Conservation (phyloP, 495 filamentous ascomycete genomes). For the Schizothecium vesticola region DNA sequence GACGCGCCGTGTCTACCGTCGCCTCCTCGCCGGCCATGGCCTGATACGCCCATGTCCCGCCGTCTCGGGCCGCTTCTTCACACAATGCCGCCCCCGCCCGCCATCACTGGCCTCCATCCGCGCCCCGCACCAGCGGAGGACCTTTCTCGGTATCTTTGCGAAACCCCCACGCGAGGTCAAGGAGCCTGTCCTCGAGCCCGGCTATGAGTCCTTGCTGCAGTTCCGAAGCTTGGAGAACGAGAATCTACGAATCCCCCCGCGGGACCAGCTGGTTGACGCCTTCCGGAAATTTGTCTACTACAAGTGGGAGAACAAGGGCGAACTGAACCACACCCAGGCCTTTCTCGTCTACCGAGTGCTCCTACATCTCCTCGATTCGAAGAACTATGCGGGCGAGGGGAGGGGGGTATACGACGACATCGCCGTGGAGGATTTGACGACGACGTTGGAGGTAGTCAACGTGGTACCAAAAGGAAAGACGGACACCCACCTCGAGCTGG, state of each 20-base stretch:
- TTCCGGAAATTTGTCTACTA: conserved; percentile 59
- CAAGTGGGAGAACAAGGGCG: conserved; percentile 41
- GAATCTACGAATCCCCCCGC: conserved; percentile 51
- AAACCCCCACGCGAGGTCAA: conserved; percentile 50
- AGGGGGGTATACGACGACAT: conserved; percentile 38
- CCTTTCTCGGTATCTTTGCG: conserved; percentile 54
- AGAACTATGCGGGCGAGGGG: conserved; percentile 23
- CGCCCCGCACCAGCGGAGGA: conserved; percentile 35
- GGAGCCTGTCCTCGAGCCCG: conserved; percentile 54
- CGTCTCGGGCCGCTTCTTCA: conserved; percentile 13
- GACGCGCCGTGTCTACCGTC: conserved; percentile 65
- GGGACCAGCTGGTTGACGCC: conserved; percentile 54
- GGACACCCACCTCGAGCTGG: conserved; percentile 46
- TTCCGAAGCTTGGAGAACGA: conserved; percentile 42
- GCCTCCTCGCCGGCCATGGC: conserved; percentile 61
- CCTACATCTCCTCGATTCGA: conserved; percentile 46
- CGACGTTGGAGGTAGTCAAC: conserved; percentile 31
- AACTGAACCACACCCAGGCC: conserved; percentile 63
- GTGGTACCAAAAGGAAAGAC: conserved; percentile 36
- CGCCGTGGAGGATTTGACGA: conserved; percentile 48
- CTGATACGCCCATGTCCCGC: conserved; percentile 34
- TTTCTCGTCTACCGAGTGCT: conserved; percentile 52
- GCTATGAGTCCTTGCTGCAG: conserved; percentile 52
- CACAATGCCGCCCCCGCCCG: conserved; percentile 16
- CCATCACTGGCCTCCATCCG: conserved; percentile 28